Percentiles rank a stretch among this genome's conserved stretches.
phyloP scores from a whole-genome alignment of 1,139 yeast genomes.

The Lizanozyma gosingica region DNA sequence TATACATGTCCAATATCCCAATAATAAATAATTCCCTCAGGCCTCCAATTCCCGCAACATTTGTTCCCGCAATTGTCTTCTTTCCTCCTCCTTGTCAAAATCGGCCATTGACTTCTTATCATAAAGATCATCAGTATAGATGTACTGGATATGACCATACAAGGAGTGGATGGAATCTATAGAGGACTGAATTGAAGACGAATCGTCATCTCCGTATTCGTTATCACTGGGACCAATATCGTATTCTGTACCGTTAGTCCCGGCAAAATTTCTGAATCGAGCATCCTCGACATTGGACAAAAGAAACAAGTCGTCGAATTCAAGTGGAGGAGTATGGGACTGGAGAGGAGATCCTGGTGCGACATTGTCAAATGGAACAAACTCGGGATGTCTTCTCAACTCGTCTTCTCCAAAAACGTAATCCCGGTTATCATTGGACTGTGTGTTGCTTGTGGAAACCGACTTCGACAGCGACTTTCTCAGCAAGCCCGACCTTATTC shows the following conservation, averaged over 20 bases:
- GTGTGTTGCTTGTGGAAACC: not conserved
- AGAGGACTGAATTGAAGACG: constrained; percentile 3
- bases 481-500: not conserved
- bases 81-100: constrained; percentile 25
- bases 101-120: constrained; percentile 4
- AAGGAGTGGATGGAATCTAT: constrained; percentile 5
- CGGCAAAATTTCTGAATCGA: constrained; percentile 22
- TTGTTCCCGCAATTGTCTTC: constrained; percentile 31
- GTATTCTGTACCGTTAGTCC: constrained; percentile 15
- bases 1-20: constrained; percentile 3
- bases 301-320: constrained; percentile 2
- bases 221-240: constrained; percentile 3
- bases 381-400: not conserved
- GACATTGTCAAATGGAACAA: not conserved
- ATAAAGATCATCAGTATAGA: constrained; percentile 7
- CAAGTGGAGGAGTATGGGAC: constrained; percentile 4
- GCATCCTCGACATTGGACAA: not conserved
- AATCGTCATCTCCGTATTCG: constrained; percentile 9
- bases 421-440: not conserved
- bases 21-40: constrained; percentile 1
- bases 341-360: constrained; percentile 5
- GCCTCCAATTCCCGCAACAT: constrained; percentile 24
- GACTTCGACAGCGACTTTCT: not conserved
- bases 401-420: not conserved
- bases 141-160: constrained; percentile 8